Evolutionary conservation across 192 early-diverging fungal species (phyloP).

Genomic region (Entomortierella parvispora): DNA sequence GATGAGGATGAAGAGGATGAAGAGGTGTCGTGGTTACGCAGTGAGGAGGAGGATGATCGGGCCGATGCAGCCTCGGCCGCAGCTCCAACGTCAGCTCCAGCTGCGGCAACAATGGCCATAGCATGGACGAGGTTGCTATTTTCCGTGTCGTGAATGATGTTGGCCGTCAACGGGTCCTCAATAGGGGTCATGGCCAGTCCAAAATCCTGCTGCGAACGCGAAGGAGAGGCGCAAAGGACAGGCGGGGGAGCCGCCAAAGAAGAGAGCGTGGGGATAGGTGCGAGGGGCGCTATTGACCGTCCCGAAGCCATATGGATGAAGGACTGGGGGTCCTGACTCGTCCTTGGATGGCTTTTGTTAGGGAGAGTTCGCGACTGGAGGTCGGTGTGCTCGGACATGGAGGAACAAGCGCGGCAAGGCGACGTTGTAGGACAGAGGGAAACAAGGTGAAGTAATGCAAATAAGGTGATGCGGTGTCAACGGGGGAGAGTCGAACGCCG

Average conservation of each 20-base stretch:
- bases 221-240: background rate
- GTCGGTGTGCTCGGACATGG: too few relatives aligned
- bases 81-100: constrained; percentile 27
- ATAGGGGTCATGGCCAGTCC: constrained; percentile 9
- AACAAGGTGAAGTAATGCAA: too few relatives aligned
- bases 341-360: too few relatives aligned
- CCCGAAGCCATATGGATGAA: too few relatives aligned
- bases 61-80: constrained; percentile 14
- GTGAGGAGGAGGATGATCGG: constrained; percentile 10
- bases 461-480: too few relatives aligned
- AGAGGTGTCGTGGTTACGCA: constrained; percentile 3
- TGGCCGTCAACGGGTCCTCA: constrained; percentile 12
- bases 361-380: too few relatives aligned
- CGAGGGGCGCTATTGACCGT: background rate
- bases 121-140: constrained; percentile 9
- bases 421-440: background rate
- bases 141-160: constrained; percentile 27
- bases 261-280: background rate
- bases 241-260: background rate
- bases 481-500: too few relatives aligned
- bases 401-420: background rate
- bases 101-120: constrained; percentile 23
- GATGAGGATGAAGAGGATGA: constrained; percentile 7
- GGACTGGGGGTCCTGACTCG: too few relatives aligned
- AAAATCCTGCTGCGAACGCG: too few relatives aligned